phyloP scores from a whole-genome alignment of 305 asterid genomes.

The Withania somnifera region DNA sequence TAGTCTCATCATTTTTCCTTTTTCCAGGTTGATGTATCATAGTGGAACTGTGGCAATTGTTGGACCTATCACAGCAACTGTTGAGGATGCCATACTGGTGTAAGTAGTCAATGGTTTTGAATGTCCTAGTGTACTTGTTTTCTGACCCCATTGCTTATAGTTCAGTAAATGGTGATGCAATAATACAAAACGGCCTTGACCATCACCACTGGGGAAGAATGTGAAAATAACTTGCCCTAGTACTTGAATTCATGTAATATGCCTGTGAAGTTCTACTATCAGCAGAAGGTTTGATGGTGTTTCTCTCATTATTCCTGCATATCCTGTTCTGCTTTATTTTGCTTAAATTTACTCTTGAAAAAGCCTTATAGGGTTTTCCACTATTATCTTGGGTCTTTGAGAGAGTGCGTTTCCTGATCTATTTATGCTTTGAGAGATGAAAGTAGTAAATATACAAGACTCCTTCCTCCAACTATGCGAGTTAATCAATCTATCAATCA shows the following conservation, averaged over 20 bases:
- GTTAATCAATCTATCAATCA: not conserved
- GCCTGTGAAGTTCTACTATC: not conserved
- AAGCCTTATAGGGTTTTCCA: not conserved
- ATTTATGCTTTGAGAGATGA: not conserved
- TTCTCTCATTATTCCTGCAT: not conserved
- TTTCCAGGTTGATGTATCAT: conserved; percentile 60
- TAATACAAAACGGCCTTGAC: not conserved
- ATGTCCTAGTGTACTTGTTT: not conserved
- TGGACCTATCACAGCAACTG: conserved; percentile 74
- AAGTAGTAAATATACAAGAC: not conserved
- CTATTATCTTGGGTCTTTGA: not conserved
- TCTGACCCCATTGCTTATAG: not conserved
- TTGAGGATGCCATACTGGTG: conserved; percentile 85
- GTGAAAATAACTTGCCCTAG: not conserved
- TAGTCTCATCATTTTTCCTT: not conserved
- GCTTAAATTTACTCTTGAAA: not conserved
- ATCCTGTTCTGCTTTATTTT: not conserved
- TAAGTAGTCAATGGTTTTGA: conserved; percentile 27
- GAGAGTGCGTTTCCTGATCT: not conserved
- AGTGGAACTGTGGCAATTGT: conserved; percentile 84
- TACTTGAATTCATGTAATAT: not conserved
- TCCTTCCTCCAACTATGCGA: not conserved
- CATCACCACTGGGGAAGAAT: not conserved
- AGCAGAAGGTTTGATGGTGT: not conserved
- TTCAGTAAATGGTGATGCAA: not conserved